Conservation (phyloP, 2,329 filamentous ascomycete species). For the Bretziella fagacearum region DNA sequence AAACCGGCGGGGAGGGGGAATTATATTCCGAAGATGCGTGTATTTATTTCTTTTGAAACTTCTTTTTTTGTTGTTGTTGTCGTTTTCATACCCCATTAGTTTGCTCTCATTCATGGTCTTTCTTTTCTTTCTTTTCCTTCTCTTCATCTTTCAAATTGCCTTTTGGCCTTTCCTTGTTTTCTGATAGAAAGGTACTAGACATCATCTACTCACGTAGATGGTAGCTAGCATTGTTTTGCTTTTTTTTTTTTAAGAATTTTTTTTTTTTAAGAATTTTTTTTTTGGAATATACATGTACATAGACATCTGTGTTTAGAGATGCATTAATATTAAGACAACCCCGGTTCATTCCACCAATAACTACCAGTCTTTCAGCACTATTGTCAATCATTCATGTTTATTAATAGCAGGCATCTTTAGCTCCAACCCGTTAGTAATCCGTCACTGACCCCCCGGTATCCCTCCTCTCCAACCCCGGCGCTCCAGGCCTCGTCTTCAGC, state of each 20-base stretch:
- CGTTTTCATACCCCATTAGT: no score
- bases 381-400: not conserved
- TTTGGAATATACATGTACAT: not conserved
- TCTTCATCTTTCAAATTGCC: not conserved
- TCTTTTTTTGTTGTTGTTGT: no score
- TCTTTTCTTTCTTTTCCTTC: not conserved
- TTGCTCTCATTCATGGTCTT: not conserved
- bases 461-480: constrained; percentile 11
- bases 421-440: not conserved
- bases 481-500: constrained; percentile 26
- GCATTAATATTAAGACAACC: not conserved
- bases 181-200: no score
- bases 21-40: no score
- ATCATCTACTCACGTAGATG: not conserved
- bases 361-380: not conserved
- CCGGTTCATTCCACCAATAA: not conserved
- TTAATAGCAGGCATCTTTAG: not conserved
- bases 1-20: no score
- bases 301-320: not conserved
- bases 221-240: not conserved
- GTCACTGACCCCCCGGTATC: constrained; percentile 9
- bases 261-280: not conserved
- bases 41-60: no score
- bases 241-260: not conserved
- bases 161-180: not conserved